Evolutionary conservation across 1,284 basidiomycete genomes (phyloP).

Genomic region (Phylloporus sp.): DNA sequence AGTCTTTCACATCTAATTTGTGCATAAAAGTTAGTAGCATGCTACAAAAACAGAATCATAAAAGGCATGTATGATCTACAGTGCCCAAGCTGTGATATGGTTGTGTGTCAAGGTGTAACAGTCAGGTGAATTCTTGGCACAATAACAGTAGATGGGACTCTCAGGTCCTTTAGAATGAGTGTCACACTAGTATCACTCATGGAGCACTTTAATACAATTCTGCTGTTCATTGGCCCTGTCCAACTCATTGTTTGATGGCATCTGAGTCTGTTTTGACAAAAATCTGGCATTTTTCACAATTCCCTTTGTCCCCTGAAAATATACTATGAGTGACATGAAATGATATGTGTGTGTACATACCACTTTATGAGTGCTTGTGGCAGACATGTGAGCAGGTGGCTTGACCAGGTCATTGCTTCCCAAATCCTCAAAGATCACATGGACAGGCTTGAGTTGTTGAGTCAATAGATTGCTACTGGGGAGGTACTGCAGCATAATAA

Average conservation of each 20-base stretch:
- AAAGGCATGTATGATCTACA: background rate
- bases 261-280: no score
- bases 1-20: background rate
- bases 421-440: background rate
- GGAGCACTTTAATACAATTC: background rate
- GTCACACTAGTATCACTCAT: background rate
- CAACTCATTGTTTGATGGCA: background rate
- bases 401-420: background rate
- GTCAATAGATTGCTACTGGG: background rate
- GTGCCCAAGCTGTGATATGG: background rate
- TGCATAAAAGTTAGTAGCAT: no score
- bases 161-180: background rate
- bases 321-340: background rate
- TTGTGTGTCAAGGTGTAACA: background rate
- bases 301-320: background rate
- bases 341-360: background rate
- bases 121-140: background rate
- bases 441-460: background rate
- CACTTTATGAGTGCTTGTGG: background rate
- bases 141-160: background rate
- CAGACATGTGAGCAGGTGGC: background rate
- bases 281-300: no score
- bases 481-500: background rate
- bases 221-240: background rate
- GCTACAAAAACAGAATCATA: background rate